Evolutionary conservation across 2,329 filamentous ascomycete species (phyloP).

Genomic region (Fusarium caatingaense): DNA sequence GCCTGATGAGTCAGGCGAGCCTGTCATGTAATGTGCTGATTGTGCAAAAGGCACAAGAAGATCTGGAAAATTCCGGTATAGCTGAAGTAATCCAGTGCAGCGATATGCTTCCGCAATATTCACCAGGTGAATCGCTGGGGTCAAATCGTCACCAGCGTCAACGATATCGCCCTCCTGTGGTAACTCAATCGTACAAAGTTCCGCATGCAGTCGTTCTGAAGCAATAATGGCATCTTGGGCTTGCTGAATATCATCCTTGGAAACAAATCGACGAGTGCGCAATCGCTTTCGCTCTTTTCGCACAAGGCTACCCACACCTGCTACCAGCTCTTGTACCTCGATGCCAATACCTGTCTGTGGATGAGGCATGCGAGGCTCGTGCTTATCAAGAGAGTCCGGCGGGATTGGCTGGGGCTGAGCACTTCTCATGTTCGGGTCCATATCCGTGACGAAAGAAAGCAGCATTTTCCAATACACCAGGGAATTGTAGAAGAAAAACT

Average conservation of each 20-base stretch:
- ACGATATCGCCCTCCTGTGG: constrained; percentile 33
- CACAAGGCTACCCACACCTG: constrained; percentile 41
- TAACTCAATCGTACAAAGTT: constrained; percentile 33
- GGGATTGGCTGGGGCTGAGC: constrained; percentile 18
- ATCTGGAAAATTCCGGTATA: constrained; percentile 54
- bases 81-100: constrained; percentile 44
- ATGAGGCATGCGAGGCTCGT: constrained; percentile 42
- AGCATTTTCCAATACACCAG: constrained; percentile 46
- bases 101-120: constrained; percentile 46
- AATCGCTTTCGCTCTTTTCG: constrained; percentile 43
- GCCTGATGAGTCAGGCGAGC: constrained; percentile 10
- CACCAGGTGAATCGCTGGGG: constrained; percentile 42
- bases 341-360: constrained; percentile 44
- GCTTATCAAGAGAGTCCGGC: constrained; percentile 17
- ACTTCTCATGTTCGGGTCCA: constrained; percentile 12
- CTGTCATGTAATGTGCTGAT: constrained; percentile 1
- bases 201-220: constrained; percentile 32
- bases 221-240: constrained; percentile 38
- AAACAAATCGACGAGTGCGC: constrained; percentile 35
- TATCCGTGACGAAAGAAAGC: constrained; percentile 43
- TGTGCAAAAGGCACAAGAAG: constrained; percentile 49
- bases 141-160: constrained; percentile 44
- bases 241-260: constrained; percentile 43
- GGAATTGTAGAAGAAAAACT: constrained; percentile 45
- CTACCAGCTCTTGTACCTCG: constrained; percentile 44